phyloP scores from a whole-genome alignment of 768 basidiomycete genomes.

The Boletus huronensis region DNA sequence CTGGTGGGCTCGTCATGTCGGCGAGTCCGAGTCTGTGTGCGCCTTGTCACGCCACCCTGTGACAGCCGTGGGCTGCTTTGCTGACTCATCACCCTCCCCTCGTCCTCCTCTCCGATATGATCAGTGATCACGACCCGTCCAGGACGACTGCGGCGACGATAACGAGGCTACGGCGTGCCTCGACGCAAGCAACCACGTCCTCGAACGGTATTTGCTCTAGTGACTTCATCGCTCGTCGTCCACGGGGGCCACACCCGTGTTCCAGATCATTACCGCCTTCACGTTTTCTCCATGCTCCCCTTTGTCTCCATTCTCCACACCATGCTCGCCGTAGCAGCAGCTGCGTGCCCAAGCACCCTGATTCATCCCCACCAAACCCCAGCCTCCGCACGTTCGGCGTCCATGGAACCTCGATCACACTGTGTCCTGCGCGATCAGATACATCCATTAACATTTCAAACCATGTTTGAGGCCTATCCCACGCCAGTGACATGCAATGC shows the following conservation, averaged over 20 bases:
- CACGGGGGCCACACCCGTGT: conserved; percentile 1
- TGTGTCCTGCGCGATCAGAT: conserved; percentile 16
- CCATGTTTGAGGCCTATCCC: conserved; percentile 7
- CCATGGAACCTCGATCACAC: conserved; percentile 1
- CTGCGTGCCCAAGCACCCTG: conserved; percentile 8
- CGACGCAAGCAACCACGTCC: neutral
- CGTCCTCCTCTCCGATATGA: too few relatives aligned
- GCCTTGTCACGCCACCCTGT: conserved; percentile 16
- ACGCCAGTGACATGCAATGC: conserved; percentile 12
- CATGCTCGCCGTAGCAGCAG: conserved; percentile 14
- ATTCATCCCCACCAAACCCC: conserved; percentile 12
- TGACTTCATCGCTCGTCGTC: neutral
- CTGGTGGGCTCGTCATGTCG: conserved; percentile 15
- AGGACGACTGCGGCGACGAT: conserved; percentile 1
- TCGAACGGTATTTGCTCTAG: too few relatives aligned
- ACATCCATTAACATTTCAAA: neutral
- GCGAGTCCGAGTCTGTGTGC: neutral
- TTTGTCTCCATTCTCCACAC: conserved; percentile 17
- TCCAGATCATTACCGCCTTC: conserved; percentile 23
- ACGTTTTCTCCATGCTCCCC: conserved; percentile 20
- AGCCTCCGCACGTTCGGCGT: neutral
- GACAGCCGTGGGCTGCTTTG: neutral
- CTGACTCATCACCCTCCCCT: too few relatives aligned
- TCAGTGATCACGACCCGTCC: neutral
- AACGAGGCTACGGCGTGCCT: neutral